Conservation (phyloP, 1,284 basidiomycete species). For the Amylostereum areolatum region DNA sequence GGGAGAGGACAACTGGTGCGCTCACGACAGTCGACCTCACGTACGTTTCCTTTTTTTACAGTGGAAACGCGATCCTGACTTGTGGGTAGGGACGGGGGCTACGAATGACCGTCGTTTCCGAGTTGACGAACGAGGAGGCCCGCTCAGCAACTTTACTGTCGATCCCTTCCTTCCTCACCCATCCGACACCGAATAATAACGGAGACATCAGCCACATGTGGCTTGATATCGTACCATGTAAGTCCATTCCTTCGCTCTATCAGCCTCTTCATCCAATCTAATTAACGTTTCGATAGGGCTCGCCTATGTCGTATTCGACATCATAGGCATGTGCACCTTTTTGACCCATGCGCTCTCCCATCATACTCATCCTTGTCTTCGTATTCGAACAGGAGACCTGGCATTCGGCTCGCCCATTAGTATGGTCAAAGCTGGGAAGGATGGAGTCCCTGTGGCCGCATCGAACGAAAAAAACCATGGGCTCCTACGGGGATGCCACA, state of each 20-base stretch:
- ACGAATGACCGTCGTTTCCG: no score
- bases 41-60: no score
- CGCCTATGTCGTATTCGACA: conserved; percentile 86
- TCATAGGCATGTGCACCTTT: no score
- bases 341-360: background rate
- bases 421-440: conserved; percentile 76
- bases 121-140: no score
- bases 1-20: no score
- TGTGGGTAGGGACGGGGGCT: no score
- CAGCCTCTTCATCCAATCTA: background rate
- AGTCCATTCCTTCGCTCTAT: conserved; percentile 3
- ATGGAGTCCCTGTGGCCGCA: conserved; percentile 61
- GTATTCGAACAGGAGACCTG: conserved; percentile 42
- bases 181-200: no score
- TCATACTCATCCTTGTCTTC: background rate
- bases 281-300: conserved; percentile 33
- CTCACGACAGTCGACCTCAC: no score
- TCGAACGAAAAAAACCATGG: conserved; percentile 46
- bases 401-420: conserved; percentile 87
- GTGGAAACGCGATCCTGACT: no score
- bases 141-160: no score
- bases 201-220: no score
- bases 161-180: no score
- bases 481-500: conserved; percentile 42
- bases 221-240: conserved; percentile 19